Evolutionary conservation across 805 yeast species (phyloP).

Genomic region (Diddensiella caesifluorescens): DNA sequence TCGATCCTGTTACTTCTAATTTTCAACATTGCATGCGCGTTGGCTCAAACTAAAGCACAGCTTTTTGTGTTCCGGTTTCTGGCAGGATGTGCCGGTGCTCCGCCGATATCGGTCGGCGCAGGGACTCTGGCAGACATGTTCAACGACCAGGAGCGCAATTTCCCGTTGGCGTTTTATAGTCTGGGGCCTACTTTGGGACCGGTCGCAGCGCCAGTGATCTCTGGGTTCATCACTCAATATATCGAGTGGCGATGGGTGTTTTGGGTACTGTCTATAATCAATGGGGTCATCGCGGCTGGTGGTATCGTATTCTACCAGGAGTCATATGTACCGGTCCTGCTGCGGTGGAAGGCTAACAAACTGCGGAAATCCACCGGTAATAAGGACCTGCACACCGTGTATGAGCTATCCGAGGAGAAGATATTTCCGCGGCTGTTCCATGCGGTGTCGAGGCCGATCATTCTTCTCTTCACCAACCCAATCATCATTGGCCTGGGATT

Average conservation of each 20-base stretch:
- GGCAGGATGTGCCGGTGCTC: slow-evolving; percentile 64
- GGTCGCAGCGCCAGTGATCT: slow-evolving; percentile 40
- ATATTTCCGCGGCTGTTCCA: slow-evolving; percentile 27
- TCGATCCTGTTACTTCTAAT: slow-evolving; percentile 43
- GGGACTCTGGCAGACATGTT: slow-evolving; percentile 62
- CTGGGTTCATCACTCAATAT: slow-evolving; percentile 52
- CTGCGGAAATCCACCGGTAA: slow-evolving; percentile 54
- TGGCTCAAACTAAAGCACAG: slow-evolving; percentile 50
- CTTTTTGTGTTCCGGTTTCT: slow-evolving; percentile 55
- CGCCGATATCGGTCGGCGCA: slow-evolving; percentile 65
- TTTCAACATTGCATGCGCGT: slow-evolving; percentile 51
- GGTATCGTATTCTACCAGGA: slow-evolving; percentile 48
- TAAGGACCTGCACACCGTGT: slow-evolving; percentile 50
- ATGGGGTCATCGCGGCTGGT: slow-evolving; percentile 42
- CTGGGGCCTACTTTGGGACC: slow-evolving; percentile 62
- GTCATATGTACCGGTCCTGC: slow-evolving; percentile 53
- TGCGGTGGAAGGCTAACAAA: slow-evolving; percentile 41
- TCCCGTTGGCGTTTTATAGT: slow-evolving; percentile 52
- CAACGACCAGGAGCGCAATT: slow-evolving; percentile 45
- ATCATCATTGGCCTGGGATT: slow-evolving; percentile 59
- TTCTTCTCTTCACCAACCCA: slow-evolving; percentile 50
- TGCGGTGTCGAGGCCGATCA: slow-evolving; percentile 54
- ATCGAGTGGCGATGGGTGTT: slow-evolving; percentile 61
- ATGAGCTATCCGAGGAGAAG: slow-evolving; percentile 36
- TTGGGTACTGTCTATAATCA: slow-evolving; percentile 51